phyloP scores from a whole-genome alignment of 805 yeast genomes.

The Yueomyces sp. region DNA sequence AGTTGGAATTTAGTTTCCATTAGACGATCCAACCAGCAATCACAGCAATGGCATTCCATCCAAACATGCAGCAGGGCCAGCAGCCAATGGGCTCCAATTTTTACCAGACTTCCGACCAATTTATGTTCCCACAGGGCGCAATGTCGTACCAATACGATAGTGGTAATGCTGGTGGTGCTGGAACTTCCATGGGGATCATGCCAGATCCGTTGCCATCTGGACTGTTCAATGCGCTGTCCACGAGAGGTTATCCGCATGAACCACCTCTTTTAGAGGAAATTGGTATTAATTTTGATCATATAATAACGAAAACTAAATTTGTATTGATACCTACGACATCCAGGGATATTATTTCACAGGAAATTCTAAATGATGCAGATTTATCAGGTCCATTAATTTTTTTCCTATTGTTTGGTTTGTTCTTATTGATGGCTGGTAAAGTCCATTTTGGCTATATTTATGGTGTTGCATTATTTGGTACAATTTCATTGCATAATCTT shows the following conservation, averaged over 20 bases:
- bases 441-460: constrained; percentile 94
- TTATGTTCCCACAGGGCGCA: constrained; percentile 24
- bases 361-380: constrained; percentile 78
- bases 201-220: constrained; percentile 50
- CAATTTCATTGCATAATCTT: constrained; percentile 67
- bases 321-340: constrained; percentile 62
- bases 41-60: too few relatives aligned
- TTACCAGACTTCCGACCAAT: constrained; percentile 17
- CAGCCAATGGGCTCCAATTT: not conserved
- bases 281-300: constrained; percentile 85
- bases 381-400: constrained; percentile 91
- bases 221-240: constrained; percentile 79
- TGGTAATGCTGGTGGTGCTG: constrained; percentile 4
- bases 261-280: constrained; percentile 85
- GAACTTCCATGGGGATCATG: constrained; percentile 9
- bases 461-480: constrained; percentile 90
- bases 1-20: too few relatives aligned
- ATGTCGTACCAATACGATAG: constrained; percentile 21
- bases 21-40: too few relatives aligned
- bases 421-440: constrained; percentile 75
- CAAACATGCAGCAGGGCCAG: not conserved
- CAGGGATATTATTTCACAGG: constrained; percentile 43
- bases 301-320: constrained; percentile 68
- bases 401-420: constrained; percentile 75
- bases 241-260: constrained; percentile 90